Base-by-base conservation (phyloP, 2,329 filamentous ascomycete species). In the Cercospora sesami region DNA sequence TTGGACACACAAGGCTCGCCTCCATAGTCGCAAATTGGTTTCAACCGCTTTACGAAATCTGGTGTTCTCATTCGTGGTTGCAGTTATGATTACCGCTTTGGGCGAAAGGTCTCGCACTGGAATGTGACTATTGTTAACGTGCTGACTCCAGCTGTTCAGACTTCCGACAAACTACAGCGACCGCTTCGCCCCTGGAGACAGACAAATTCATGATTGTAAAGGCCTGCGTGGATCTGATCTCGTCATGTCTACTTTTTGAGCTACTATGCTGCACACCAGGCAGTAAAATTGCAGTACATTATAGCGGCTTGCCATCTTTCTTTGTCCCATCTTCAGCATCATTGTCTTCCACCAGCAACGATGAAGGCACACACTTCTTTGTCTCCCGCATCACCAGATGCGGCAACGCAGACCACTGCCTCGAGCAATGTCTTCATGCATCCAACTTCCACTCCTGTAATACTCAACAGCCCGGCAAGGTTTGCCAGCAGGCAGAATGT, bases 401-500 rank as follows among this genome's bases (percentile, higher is more conserved):
- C 60, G 60, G 60, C 23, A 53, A 53, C 23, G 48, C 33, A 39
- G 10, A 42, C 18, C 21, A 26, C 12, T 26, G 23, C 48, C 3
- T 26, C 36, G 1, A 42, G 10, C 3, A 60, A n/a, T n/a, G 36
- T 8, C 21, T 53, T 53, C 14, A 53, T 14, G 6, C 48, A 28
- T 28, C 31, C 16, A 21, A 28, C 42, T 53, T 51, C 8, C 21
- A 28, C 14, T 9, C 12, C 21, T 21, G 23, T 51, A 23, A 53
- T n/a, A 28, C 10, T 26, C 12, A 2, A 12, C 10, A 26, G 48
- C 28, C 23, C 23, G 5, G 48, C 23, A 16, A 28, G 14, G 5
- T n/a, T 31, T 33, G 26, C 28, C 39, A 23, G 18, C n/a, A 30
- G 48, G 36, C 62, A 72, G 9, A 5, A 73, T 73, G 71, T 61